These are phyloP conservation scores for Picea mariana DNA, from an alignment of 83 land plant genomes.

Conservation along the genomic window DNA sequence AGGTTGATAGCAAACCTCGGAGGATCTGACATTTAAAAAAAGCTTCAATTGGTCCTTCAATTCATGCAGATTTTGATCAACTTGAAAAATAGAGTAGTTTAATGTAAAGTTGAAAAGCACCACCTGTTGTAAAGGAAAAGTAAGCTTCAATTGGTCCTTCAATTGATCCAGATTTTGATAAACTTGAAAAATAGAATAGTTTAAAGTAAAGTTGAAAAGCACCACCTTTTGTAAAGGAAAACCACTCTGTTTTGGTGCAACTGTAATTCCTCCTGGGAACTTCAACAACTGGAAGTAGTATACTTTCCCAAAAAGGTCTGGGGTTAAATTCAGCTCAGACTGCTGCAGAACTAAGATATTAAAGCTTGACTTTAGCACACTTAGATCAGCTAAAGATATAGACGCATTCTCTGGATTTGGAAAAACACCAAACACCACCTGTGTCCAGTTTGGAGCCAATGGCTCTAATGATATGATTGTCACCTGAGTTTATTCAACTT, in stretches of 20 bases:
- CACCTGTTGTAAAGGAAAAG: constrained; percentile 39
- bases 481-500: constrained; percentile 28
- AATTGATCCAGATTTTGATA: constrained; percentile 36
- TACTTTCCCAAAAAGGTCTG: constrained; percentile 51
- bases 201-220: constrained; percentile 46
- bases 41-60: constrained; percentile 51
- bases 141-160: constrained; percentile 48
- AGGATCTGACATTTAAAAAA: constrained; percentile 25
- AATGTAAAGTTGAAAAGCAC: constrained; percentile 41
- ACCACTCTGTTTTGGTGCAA: constrained; percentile 44
- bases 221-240: constrained; percentile 46
- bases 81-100: constrained; percentile 50
- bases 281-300: constrained; percentile 56
- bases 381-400: constrained; percentile 31
- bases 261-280: constrained; percentile 69
- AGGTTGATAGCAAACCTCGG: neutral
- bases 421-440: constrained; percentile 49
- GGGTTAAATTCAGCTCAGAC: constrained; percentile 36
- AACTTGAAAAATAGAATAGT: constrained; percentile 52
- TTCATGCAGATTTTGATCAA: constrained; percentile 36
- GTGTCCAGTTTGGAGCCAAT: constrained; percentile 38
- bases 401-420: constrained; percentile 32
- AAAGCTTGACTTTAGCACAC: constrained; percentile 46
- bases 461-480: constrained; percentile 33
- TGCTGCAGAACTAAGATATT: constrained; percentile 36